Conservation (phyloP, 2,329 filamentous ascomycete species). For the Myriosclerotinia curreyana region DNA sequence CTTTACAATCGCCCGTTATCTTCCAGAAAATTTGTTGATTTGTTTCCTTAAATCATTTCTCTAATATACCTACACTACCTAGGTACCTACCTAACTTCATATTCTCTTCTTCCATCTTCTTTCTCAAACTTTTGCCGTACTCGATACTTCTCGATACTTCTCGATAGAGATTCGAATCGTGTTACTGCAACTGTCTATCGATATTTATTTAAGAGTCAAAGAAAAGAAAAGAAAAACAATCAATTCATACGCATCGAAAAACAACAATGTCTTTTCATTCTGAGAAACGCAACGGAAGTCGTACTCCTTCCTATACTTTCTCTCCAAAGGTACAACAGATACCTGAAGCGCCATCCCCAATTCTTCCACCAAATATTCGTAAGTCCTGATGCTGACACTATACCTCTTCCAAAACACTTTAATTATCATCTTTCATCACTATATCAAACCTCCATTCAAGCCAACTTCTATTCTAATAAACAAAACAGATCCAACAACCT, state of each 20-base stretch:
- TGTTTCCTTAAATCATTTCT: background rate
- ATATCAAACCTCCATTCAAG: background rate
- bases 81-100: too few relatives aligned
- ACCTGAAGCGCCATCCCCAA: conserved; percentile 6
- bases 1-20: background rate
- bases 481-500: conserved; percentile 12
- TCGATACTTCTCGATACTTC: background rate
- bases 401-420: background rate
- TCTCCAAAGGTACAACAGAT: conserved; percentile 9
- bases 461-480: background rate
- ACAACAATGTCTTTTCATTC: conserved; percentile 6
- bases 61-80: background rate
- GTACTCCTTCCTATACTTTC: conserved; percentile 10
- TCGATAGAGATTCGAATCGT: background rate
- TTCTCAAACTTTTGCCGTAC: background rate
- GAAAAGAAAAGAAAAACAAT: background rate
- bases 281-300: conserved; percentile 11
- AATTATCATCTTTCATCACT: too few relatives aligned
- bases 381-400: background rate
- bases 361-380: conserved; percentile 13
- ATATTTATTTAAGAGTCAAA: too few relatives aligned
- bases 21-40: background rate
- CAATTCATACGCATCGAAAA: background rate
- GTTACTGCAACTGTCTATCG: background rate
- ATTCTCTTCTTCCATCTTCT: background rate